Base-by-base conservation (phyloP, 2,329 filamentous ascomycete genomes). In the Mycocentrospora acerina region DNA sequence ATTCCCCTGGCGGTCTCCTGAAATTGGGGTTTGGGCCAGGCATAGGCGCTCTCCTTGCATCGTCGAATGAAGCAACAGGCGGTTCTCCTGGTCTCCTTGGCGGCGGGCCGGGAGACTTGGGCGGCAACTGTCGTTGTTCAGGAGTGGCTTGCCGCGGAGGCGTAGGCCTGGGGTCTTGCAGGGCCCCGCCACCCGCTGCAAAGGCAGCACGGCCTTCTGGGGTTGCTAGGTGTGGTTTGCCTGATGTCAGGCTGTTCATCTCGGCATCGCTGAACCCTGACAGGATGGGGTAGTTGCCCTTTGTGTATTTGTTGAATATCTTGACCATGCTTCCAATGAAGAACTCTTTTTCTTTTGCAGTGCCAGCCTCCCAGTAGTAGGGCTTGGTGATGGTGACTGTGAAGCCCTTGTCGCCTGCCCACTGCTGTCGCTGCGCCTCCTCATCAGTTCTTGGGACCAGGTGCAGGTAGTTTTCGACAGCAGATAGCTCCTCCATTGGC, bases 311-410 rank as follows among this genome's bases (percentile, higher is more conserved):
- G 57, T 84, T 84, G 66, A 88, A 98, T 51, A 98, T 96, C 69
- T 97, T 98, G 61, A 97, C 82, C 54, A 97, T 71, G 67, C 90
- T 96, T 24, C 88, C 90, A 59, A 98, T 93, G 69, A 98, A 98
- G 71, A 97, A 97, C 64, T 95, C 91, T 75, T 96, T 97, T 71
- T 98, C 93, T 72, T 96, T 96, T 36, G 88, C 80, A 1, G 88
- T 93, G 50, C 89, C 84, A 24, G 93, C 90, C 67, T 95, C 83
- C 93, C 93, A 98, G 67, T 93, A 98, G 70, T 98, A 98, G 0
- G 90, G 87, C 67, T 98, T 98, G 17, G 86, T 85, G 18, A 98
- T 80, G 2, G 85, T 93, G 34, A 97, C 88, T 17, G 86, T 75
- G 62, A 98, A 97, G 12, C 93, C 93, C 29, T 82, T 81, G 40